phyloP scores from a whole-genome alignment of 768 basidiomycete species.

The Pulveroboletus sp. region DNA sequence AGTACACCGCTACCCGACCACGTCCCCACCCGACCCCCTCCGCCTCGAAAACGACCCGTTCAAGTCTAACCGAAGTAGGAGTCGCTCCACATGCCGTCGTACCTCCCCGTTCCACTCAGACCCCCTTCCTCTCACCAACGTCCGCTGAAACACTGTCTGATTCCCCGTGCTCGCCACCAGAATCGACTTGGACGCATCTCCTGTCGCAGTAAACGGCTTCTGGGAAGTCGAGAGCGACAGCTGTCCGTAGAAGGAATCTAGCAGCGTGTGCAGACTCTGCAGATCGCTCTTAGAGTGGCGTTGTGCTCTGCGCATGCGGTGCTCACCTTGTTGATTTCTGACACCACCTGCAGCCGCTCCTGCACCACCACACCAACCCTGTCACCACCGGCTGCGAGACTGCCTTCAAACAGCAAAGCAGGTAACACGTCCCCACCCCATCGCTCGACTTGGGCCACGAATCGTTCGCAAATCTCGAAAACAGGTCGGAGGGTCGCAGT shows the following conservation, averaged over 20 bases:
- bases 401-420: constrained; percentile 77
- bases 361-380: constrained; percentile 68
- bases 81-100: constrained; percentile 74
- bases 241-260: constrained; percentile 78
- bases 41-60: constrained; percentile 69
- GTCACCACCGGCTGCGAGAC: constrained; percentile 48
- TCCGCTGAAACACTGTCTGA: constrained; percentile 41
- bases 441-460: constrained; percentile 83
- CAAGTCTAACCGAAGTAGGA: constrained; percentile 80
- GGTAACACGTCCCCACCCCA: constrained; percentile 93
- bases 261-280: constrained; percentile 60
- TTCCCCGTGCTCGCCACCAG: constrained; percentile 54
- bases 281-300: background rate
- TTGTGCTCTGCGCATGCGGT: background rate
- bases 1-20: background rate
- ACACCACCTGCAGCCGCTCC: constrained; percentile 62
- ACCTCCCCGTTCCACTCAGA: constrained; percentile 62
- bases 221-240: constrained; percentile 72
- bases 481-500: constrained; percentile 64
- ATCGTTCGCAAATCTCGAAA: constrained; percentile 78
- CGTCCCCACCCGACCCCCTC: constrained; percentile 3
- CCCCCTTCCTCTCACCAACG: constrained; percentile 48
- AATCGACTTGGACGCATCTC: constrained; percentile 69
- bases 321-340: constrained; percentile 71
- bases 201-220: constrained; percentile 57